These are phyloP conservation scores for Austropuccinia psidii DNA, from an alignment of 1,284 basidiomycete genomes.

Conservation along the genomic window DNA sequence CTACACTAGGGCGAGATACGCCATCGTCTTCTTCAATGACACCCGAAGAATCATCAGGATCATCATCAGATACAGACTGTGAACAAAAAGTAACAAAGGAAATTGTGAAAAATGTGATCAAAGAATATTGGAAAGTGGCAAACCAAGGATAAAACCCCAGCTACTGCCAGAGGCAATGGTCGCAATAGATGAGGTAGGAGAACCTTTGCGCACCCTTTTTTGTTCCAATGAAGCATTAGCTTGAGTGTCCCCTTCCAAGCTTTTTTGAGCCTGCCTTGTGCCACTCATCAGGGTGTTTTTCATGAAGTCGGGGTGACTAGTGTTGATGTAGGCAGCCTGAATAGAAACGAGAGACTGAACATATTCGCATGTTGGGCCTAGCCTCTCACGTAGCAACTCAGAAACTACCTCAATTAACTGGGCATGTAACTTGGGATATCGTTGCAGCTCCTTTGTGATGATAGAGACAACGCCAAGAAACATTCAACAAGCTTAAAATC, in stretches of 20 bases:
- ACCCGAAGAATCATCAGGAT: conserved; percentile 34
- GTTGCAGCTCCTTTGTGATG: conserved; percentile 73
- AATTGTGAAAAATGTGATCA: conserved; percentile 9
- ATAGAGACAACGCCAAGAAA: neutral
- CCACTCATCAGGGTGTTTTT: conserved; percentile 57
- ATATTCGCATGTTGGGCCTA: conserved; percentile 93
- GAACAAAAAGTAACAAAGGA: neutral
- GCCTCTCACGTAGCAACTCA: conserved; percentile 83
- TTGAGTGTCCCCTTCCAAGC: conserved; percentile 41
- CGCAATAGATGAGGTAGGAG: conserved; percentile 23
- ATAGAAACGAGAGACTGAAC: conserved; percentile 92
- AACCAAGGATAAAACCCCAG: conserved; percentile 32
- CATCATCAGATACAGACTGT: conserved; percentile 34
- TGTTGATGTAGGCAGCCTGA: conserved; percentile 98
- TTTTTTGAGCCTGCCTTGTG: conserved; percentile 48
- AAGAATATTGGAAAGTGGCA: conserved; percentile 6
- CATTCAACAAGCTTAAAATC: neutral
- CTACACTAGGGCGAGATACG: conserved; percentile 5
- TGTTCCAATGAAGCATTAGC: conserved; percentile 23
- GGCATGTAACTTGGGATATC: conserved; percentile 86
- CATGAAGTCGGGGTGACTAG: conserved; percentile 87
- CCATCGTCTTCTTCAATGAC: conserved; percentile 30
- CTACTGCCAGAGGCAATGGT: conserved; percentile 24
- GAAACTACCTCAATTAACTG: conserved; percentile 96
- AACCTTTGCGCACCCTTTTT: conserved; percentile 35